Evolutionary conservation across 2,329 filamentous ascomycete species (phyloP), one percentile per base, ranked within the genome.

Genomic region (Bipolaris oryzae): DNA sequence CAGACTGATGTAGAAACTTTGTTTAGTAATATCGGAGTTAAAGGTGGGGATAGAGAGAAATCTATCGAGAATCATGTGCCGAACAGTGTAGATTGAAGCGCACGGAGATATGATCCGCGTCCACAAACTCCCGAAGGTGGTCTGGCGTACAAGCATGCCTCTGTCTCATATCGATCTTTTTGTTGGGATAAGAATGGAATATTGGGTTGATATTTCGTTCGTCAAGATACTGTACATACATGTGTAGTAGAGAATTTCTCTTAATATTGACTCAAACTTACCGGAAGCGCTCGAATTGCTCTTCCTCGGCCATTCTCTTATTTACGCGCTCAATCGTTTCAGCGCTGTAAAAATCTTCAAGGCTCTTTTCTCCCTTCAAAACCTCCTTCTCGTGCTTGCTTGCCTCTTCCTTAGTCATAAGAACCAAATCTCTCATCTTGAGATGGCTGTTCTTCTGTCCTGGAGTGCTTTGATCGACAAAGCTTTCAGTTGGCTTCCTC

Each of bases 381-480:
- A 98, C 83, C 70, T 91, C 64, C 74, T 87, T 90, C 73, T 96
- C 91, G 75, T 99, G 95, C 56, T 85, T 82, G 15, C 82, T 78
- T 3, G 90, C 91, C 76, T 97, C 93, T 59, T 97, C 93, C 74
- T 93, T 96, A 1, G 93, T 97, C 91, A 97, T 91, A 67, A 90
- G 90, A 0, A 96, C 92, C 58, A 97, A 73, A 43, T 96, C 88
- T 25, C 84, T 82, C 66, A 94, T 77, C 31, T 81, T 76, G 4
- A 98, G 66, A 2, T 82, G 84, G n/a, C 90, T 88, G 43, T 84
- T 87, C 70, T 90, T 96, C 74, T 98, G 93, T 20, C 88, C 86
- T n/a, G 87, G 83, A 38, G 86, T 85, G 31, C 82, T 83, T 51
- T 85, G 80, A 39, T 92, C 89, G 13, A 91, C 80, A 62, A 86